Evolutionary conservation across 2,329 filamentous ascomycete species (phyloP).

Genomic region (Fusarium sp.): DNA sequence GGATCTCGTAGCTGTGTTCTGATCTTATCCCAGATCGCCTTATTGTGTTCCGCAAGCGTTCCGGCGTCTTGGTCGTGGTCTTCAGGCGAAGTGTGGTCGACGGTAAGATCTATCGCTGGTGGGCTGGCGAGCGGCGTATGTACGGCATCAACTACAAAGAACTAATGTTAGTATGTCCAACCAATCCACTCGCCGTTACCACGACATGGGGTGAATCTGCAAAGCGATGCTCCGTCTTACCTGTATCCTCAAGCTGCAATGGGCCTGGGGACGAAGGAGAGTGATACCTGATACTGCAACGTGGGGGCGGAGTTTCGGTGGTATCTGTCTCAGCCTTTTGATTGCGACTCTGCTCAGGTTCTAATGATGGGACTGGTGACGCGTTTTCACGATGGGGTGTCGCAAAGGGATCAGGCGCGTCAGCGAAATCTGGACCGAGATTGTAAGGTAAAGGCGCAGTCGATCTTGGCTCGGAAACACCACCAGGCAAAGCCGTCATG

Average conservation of each 20-base stretch:
- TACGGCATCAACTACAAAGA: background rate
- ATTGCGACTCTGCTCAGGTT: background rate
- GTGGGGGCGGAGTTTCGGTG: background rate
- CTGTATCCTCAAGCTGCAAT: background rate
- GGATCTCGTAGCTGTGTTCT: background rate
- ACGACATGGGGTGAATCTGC: background rate
- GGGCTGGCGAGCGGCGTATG: background rate
- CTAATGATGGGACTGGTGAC: background rate
- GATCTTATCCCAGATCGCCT: background rate
- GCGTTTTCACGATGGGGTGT: background rate
- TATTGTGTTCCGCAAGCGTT: background rate
- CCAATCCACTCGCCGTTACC: background rate
- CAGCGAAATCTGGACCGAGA: background rate
- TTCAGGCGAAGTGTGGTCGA: background rate
- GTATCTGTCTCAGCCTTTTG: background rate
- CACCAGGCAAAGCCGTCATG: accelerated
- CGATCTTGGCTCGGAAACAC: background rate
- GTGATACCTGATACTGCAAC: background rate
- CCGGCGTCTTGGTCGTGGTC: background rate
- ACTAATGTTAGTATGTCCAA: background rate
- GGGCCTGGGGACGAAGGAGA: background rate
- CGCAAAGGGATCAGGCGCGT: background rate
- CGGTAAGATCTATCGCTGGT: background rate
- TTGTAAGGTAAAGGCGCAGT: background rate
- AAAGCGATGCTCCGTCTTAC: background rate